These are phyloP conservation scores for Diaporthe humulicola DNA, from an alignment of 2,329 filamentous ascomycete species.

Conservation along the genomic window DNA sequence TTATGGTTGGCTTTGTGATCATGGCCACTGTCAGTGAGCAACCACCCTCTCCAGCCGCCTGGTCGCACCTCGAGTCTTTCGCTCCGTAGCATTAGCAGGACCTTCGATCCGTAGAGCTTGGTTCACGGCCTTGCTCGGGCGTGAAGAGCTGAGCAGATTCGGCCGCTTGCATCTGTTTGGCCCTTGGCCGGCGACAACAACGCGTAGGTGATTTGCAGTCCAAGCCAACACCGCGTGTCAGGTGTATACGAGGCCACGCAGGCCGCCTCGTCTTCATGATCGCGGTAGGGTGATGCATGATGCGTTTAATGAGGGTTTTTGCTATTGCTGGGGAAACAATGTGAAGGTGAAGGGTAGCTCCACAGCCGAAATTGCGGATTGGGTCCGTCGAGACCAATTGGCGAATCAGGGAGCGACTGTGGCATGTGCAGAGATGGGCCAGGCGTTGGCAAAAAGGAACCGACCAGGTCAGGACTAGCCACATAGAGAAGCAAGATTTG, in stretches of 20 bases:
- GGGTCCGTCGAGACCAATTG: constrained; percentile 11
- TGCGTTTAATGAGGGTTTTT: constrained; percentile 15
- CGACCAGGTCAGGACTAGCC: background rate
- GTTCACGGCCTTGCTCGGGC: background rate
- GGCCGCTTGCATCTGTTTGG: background rate
- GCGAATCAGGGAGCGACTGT: constrained; percentile 7
- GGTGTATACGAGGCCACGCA: constrained; percentile 25
- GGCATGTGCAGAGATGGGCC: background rate
- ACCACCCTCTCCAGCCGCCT: background rate
- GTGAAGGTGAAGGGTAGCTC: constrained; percentile 10
- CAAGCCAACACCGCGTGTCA: background rate
- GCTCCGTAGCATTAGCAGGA: background rate
- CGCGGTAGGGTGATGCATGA: constrained; percentile 8
- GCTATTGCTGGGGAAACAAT: constrained; percentile 19
- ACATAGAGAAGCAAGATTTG: constrained; percentile 12
- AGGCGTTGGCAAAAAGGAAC: constrained; percentile 5
- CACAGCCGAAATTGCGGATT: constrained; percentile 25
- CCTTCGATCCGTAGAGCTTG: background rate
- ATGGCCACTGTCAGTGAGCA: background rate
- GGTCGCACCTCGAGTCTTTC: background rate
- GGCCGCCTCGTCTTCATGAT: background rate
- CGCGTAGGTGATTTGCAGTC: background rate
- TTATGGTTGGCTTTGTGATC: background rate
- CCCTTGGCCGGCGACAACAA: background rate
- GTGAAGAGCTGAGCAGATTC: no score